Conservation (phyloP, 2,329 filamentous ascomycete genomes). For the Teratosphaeria pseudoeucalypti region DNA sequence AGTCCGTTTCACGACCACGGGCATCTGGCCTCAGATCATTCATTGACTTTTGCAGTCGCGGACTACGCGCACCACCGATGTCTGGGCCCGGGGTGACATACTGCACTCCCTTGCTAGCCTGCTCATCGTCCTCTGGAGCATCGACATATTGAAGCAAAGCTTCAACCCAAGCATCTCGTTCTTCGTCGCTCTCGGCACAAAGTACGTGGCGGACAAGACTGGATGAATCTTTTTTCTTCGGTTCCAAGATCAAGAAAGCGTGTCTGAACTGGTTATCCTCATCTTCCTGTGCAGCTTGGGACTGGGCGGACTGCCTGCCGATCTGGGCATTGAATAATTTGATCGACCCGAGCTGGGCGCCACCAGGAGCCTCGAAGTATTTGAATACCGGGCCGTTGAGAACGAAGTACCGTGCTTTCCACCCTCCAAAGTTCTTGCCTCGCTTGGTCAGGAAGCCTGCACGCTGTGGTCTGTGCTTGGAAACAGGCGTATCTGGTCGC, state of each 20-base stretch:
- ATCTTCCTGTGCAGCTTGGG: slow-evolving; percentile 51
- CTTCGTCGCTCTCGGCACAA: slow-evolving; percentile 86
- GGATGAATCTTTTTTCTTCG: slow-evolving; percentile 87
- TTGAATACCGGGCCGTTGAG: slow-evolving; percentile 63
- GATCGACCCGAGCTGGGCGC: slow-evolving; percentile 84
- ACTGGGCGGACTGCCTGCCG: slow-evolving; percentile 73
- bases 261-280: slow-evolving; percentile 90
- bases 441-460: slow-evolving; percentile 92
- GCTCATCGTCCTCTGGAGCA: slow-evolving; percentile 51
- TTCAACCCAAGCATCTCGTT: slow-evolving; percentile 90
- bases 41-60: slow-evolving; percentile 28
- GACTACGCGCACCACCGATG: slow-evolving; percentile 18
- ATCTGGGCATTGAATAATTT: slow-evolving; percentile 87
- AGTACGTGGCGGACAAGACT: slow-evolving; percentile 86
- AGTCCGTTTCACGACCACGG: slow-evolving; percentile 10
- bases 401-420: slow-evolving; percentile 76
- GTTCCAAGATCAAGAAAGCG: slow-evolving; percentile 87
- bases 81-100: slow-evolving; percentile 10
- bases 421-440: slow-evolving; percentile 97
- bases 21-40: slow-evolving; percentile 18
- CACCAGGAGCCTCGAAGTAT: slow-evolving; percentile 87
- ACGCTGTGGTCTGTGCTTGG: slow-evolving; percentile 59
- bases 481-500: slow-evolving; percentile 32
- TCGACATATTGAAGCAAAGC: slow-evolving; percentile 84
- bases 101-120: slow-evolving; percentile 4